Base-by-base conservation (phyloP, 768 basidiomycete genomes). In the Serendipita indica region DNA sequence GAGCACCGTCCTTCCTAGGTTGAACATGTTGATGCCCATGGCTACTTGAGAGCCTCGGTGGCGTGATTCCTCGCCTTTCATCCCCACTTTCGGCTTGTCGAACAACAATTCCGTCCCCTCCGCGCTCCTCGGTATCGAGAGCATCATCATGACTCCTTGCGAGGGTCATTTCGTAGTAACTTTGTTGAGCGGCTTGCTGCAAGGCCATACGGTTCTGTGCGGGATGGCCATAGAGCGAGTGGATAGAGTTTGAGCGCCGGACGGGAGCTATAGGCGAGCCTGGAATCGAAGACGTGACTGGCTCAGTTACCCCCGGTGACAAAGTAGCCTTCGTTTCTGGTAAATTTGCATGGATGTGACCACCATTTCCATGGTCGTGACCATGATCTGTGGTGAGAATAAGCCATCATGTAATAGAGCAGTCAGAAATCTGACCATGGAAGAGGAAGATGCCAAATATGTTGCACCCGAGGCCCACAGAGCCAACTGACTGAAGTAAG, bases 361-460 rank as follows among this genome's bases (percentile, higher is more conserved):
- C 58, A 16, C 43, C 62, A 12, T 66, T 58, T 33, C 68, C 68
- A 67, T 89, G 88, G 3, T 77, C 74, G 67, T 82, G 82, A 13
- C 77, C 75, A 64, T 89, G 85, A 65, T 84, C 82, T 84, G 62
- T 16, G 28, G 18, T 41, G 63, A 61, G 43, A 57, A 3, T 22
- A 14, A 18, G 43, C 7, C 7, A n/a, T 43, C 16, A n/a, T 6
- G 41, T 25, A 7, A 43, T 43, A 1, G 27, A n/a, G 18, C 6
- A 7, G 18, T 7, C 1, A 43, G 7, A n/a, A 46, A 35, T 64
- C 80, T 63, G 63, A 88, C 93, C 96, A 65, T 93, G 92, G 77
- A 98, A 98, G 49, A 99, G 73, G 74, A 94, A 86, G 33, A 99
- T 71, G 6, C 96, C 96, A 43, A 97, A 78, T 25, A 98, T 76